Conservation (phyloP, 495 filamentous ascomycete genomes). For the Aspergillus ellipticus region DNA sequence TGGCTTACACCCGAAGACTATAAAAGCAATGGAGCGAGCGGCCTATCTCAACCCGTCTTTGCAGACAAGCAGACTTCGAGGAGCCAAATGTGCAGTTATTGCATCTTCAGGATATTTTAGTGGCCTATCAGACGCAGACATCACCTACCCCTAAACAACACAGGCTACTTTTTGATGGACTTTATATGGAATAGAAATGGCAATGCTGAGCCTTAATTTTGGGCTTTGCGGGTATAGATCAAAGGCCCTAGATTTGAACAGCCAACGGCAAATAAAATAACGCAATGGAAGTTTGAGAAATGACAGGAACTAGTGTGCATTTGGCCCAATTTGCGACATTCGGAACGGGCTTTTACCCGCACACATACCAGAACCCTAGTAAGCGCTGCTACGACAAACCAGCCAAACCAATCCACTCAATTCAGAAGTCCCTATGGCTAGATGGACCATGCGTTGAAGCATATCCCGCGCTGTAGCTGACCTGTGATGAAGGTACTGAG, state of each 20-base stretch:
- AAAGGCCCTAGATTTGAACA: not conserved
- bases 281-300: not conserved
- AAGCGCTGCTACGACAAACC: not conserved
- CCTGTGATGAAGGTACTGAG: slow-evolving; percentile 29
- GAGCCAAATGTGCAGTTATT: no score
- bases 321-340: not conserved
- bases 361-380: not conserved
- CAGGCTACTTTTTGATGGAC: no score
- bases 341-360: not conserved
- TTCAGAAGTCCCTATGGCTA: slow-evolving; percentile 28
- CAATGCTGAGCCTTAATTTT: not conserved
- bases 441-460: slow-evolving; percentile 26
- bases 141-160: no score
- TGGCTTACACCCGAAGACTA: no score
- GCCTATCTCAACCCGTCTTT: no score
- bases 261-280: not conserved
- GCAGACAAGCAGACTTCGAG: no score
- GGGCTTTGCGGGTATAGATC: not conserved
- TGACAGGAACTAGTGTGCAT: not conserved
- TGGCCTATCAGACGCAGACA: no score
- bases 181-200: not conserved
- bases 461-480: slow-evolving; percentile 33
- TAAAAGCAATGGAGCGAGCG: no score
- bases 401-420: not conserved
- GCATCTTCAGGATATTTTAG: no score